Conservation (phyloP, 169 alveolate species). For the Eimeria praecox region DNA sequence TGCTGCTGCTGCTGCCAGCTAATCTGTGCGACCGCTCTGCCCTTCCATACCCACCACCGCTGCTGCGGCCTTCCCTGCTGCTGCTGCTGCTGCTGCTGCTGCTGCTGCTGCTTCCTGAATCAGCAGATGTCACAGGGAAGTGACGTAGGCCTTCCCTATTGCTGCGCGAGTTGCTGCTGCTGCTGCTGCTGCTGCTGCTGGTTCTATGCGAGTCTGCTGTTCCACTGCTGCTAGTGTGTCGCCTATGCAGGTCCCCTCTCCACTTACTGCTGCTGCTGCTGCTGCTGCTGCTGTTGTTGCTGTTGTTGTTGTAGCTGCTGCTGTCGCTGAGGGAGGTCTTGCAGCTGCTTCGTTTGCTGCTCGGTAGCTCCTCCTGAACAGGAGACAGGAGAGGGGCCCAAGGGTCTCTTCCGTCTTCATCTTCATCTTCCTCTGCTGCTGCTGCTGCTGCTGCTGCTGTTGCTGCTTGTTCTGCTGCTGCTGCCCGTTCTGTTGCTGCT, state of each 20-base stretch:
- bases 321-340: constrained; percentile 7
- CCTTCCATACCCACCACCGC: neutral
- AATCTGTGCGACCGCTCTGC: neutral
- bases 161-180: constrained; percentile 10
- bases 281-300: constrained; percentile 52
- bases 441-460: constrained; percentile 51
- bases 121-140: neutral
- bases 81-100: constrained; percentile 51
- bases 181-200: constrained; percentile 37
- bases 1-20: constrained; percentile 20
- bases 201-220: constrained; percentile 2
- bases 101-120: neutral
- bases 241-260: neutral
- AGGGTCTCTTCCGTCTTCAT: constrained; percentile 24
- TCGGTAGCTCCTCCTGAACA: neutral
- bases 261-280: constrained; percentile 36
- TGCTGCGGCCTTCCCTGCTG: constrained; percentile 26
- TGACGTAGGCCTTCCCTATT: neutral
- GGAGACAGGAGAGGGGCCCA: constrained; percentile 41
- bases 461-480: neutral
- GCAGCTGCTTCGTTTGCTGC: neutral
- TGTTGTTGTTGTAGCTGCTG: constrained; percentile 11
- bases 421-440: constrained; percentile 33
- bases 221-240: constrained; percentile 10
- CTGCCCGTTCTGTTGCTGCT: constrained; percentile 15